These are phyloP conservation scores for Globisporangium abappressorium DNA, from an alignment of 352 stramenopile genomes.

Conservation along the genomic window DNA sequence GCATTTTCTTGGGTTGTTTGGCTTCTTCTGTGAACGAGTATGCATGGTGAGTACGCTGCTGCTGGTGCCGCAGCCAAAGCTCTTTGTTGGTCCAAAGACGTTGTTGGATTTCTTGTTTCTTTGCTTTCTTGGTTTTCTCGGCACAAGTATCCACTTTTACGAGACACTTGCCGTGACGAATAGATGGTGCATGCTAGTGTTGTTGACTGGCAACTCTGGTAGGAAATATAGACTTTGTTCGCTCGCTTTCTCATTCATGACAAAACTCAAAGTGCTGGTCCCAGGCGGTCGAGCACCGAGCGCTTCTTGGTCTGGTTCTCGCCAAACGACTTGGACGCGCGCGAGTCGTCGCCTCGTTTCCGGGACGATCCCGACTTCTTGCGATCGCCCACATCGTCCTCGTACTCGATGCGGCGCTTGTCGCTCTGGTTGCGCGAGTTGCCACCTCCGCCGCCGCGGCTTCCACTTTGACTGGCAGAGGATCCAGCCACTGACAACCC, in stretches of 20 bases:
- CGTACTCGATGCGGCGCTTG: constrained; percentile 59
- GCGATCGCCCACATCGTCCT: constrained; percentile 33
- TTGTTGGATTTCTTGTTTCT: not conserved
- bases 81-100: not conserved
- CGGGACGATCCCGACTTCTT: constrained; percentile 21
- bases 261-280: constrained; percentile 49
- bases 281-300: constrained; percentile 79
- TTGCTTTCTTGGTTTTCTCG: not conserved
- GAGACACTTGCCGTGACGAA: not conserved
- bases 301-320: constrained; percentile 74
- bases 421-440: constrained; percentile 22
- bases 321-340: constrained; percentile 38
- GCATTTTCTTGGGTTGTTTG: constrained; percentile 1
- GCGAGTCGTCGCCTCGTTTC: constrained; percentile 24
- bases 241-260: not conserved
- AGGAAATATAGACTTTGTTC: not conserved
- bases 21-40: not conserved
- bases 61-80: too few species aligned
- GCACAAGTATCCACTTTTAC: not conserved
- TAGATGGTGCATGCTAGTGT: not conserved
- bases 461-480: not conserved
- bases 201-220: not conserved
- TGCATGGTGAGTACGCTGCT: not conserved
- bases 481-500: constrained; percentile 1
- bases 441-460: constrained; percentile 20